These are phyloP conservation scores for Obba rivulosa DNA, from an alignment of 768 basidiomycete species.

Conservation along the genomic window DNA sequence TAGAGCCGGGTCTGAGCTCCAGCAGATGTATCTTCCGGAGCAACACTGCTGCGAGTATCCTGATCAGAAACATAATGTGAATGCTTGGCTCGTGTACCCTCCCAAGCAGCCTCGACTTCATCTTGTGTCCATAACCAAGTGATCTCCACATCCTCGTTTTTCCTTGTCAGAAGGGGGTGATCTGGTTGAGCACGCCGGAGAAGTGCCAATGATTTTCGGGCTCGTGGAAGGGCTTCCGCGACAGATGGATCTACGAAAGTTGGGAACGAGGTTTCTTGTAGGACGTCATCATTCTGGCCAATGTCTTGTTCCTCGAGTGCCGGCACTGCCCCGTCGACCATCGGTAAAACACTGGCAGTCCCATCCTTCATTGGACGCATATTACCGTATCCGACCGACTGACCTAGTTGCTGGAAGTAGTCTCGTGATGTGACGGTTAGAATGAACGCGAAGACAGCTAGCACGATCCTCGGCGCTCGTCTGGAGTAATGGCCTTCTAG, in stretches of 20 bases:
- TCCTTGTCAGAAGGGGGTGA: conserved; percentile 46
- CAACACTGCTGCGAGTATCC: background rate
- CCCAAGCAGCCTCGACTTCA: conserved; percentile 49
- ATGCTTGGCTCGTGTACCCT: background rate
- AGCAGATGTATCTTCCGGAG: conserved; percentile 6
- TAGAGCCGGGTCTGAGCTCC: background rate
- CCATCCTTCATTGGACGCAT: too few species aligned
- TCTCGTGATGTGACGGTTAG: conserved; percentile 57
- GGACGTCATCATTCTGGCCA: conserved; percentile 29
- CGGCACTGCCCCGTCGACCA: background rate
- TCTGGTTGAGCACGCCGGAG: conserved; percentile 60
- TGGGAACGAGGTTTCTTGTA: conserved; percentile 40
- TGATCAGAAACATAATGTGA: too few species aligned
- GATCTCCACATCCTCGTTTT: conserved; percentile 21
- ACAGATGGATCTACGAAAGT: conserved; percentile 54
- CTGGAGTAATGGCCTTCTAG: conserved; percentile 49
- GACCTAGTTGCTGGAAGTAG: conserved; percentile 54
- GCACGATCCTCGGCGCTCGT: conserved; percentile 42
- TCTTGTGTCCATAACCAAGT: conserved; percentile 62
- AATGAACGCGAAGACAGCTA: conserved; percentile 61
- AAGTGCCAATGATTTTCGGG: conserved; percentile 64
- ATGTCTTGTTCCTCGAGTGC: conserved; percentile 7
- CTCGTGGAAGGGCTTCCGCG: conserved; percentile 50
- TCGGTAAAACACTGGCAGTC: too few species aligned
- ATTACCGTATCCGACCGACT: conserved; percentile 48